phyloP scores from a whole-genome alignment of 192 early-diverging fungal genomes.

The Umbelopsis isabellina region DNA sequence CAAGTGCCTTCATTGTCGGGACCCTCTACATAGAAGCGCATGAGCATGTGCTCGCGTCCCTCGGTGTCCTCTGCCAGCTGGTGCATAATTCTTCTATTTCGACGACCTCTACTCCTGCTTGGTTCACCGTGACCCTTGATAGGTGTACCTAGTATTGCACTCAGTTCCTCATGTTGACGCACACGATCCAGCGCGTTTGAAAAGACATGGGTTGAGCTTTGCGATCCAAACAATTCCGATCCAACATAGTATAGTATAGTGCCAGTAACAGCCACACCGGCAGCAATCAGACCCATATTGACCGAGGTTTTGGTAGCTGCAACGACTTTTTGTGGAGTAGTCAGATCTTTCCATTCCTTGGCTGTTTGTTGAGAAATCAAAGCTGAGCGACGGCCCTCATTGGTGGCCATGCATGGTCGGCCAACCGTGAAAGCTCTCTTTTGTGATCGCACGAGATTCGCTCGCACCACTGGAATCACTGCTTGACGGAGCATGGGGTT shows the following conservation, averaged over 20 bases:
- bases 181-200: slow-evolving; percentile 55
- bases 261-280: slow-evolving; percentile 47
- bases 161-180: slow-evolving; percentile 42
- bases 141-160: slow-evolving; percentile 37
- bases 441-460: background rate
- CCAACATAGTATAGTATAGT: slow-evolving; percentile 47
- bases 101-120: slow-evolving; percentile 22
- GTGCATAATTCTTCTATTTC: slow-evolving; percentile 34
- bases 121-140: slow-evolving; percentile 45
- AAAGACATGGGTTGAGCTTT: slow-evolving; percentile 56
- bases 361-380: slow-evolving; percentile 28
- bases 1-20: slow-evolving; percentile 49
- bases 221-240: slow-evolving; percentile 52
- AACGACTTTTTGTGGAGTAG: slow-evolving; percentile 53
- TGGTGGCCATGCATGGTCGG: background rate
- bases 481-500: slow-evolving; percentile 2
- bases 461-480: background rate
- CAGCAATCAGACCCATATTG: slow-evolving; percentile 50
- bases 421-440: background rate
- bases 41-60: slow-evolving; percentile 53
- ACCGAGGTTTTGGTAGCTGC: slow-evolving; percentile 53
- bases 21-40: slow-evolving; percentile 60
- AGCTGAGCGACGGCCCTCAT: background rate
- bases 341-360: slow-evolving; percentile 55
- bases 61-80: slow-evolving; percentile 50